Evolutionary conservation across 345 rosid genomes (phyloP).

Genomic region (Jatropha curcas): DNA sequence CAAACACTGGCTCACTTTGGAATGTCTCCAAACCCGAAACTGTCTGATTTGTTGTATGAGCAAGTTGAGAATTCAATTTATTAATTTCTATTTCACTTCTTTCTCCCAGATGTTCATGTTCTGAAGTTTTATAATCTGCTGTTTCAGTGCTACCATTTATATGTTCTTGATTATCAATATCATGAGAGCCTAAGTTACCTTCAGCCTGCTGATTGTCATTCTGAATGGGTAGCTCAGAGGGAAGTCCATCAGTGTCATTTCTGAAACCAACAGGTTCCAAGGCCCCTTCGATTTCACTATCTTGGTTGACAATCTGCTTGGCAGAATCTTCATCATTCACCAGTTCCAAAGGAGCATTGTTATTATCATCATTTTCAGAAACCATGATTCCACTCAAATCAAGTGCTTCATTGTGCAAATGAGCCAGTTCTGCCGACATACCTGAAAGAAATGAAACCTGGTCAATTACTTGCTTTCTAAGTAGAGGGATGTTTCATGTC

Average conservation of each 20-base stretch:
- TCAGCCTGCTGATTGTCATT: conserved; percentile 31
- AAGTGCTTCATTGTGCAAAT: conserved; percentile 55
- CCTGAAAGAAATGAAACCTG: conserved; percentile 51
- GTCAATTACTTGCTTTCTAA: neutral
- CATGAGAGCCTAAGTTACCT: conserved; percentile 14
- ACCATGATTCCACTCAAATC: conserved; percentile 61
- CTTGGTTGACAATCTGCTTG: conserved; percentile 34
- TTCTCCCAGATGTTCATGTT: conserved; percentile 43
- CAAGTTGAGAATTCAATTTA: conserved; percentile 36
- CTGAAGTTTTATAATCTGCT: conserved; percentile 22
- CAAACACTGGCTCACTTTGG: conserved; percentile 3
- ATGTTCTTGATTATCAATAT: conserved; percentile 25
- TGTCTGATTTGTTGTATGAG: conserved; percentile 40
- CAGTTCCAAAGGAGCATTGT: conserved; percentile 39
- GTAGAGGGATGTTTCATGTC: neutral
- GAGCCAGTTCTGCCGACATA: conserved; percentile 57
- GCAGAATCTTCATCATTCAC: conserved; percentile 45
- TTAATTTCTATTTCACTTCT: conserved; percentile 48
- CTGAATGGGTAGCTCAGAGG: conserved; percentile 26
- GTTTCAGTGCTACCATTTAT: conserved; percentile 27
- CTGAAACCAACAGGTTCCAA: conserved; percentile 22
- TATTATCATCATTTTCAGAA: conserved; percentile 42
- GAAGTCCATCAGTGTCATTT: conserved; percentile 35
- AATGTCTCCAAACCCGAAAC: conserved; percentile 24
- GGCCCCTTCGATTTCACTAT: conserved; percentile 37